Conservation (phyloP, 257 asterid genomes). For the Catharanthus roseus region DNA sequence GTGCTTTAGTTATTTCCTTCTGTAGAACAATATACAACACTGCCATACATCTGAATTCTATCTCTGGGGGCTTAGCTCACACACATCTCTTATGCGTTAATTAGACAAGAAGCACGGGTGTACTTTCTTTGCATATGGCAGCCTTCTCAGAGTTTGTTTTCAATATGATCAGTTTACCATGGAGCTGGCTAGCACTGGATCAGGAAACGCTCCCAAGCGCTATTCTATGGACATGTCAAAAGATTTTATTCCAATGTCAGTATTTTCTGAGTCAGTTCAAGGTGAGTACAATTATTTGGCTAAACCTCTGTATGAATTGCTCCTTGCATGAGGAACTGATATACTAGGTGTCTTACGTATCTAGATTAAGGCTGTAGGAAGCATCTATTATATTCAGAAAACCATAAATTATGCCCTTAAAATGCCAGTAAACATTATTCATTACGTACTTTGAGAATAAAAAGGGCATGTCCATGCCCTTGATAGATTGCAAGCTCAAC, state of each 20-base stretch:
- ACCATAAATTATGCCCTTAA: neutral
- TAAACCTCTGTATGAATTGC: neutral
- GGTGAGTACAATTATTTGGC: conserved; percentile 33
- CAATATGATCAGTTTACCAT: conserved; percentile 61
- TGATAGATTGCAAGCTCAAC: neutral
- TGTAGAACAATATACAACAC: neutral
- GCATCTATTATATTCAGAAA: neutral
- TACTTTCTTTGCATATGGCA: conserved; percentile 6
- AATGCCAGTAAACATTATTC: neutral
- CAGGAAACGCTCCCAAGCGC: conserved; percentile 51
- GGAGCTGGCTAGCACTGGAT: conserved; percentile 64
- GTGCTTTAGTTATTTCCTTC: too few species aligned
- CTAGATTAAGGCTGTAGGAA: neutral
- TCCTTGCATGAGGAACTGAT: neutral
- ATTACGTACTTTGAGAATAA: neutral
- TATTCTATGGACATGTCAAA: conserved; percentile 86
- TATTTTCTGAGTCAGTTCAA: conserved; percentile 74
- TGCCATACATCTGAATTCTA: neutral
- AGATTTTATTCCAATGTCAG: conserved; percentile 77
- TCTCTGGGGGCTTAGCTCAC: neutral
- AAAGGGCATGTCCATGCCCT: neutral
- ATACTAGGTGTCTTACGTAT: neutral
- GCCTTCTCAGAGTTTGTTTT: conserved; percentile 23
- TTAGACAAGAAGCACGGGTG: conserved; percentile 16
- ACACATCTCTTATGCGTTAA: conserved; percentile 9